phyloP scores from a whole-genome alignment of 441 rosid species.

The Iberis amara region DNA sequence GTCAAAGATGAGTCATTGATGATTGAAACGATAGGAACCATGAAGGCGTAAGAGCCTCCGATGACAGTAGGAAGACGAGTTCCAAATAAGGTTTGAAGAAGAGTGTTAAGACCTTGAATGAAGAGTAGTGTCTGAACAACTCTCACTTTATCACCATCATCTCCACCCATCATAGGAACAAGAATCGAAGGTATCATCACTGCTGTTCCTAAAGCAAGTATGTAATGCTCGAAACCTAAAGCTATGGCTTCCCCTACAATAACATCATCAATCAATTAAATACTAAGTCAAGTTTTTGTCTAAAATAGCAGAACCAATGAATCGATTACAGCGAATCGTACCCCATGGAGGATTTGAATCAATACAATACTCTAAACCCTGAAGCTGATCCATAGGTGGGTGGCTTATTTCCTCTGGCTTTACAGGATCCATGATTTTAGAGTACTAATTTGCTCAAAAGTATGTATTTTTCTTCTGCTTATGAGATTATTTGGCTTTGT shows the following conservation, averaged over 20 bases:
- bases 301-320: neutral
- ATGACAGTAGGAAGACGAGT: conserved; percentile 89
- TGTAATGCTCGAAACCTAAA: conserved; percentile 94
- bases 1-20: conserved; percentile 73
- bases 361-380: conserved; percentile 95
- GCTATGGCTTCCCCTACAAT: conserved; percentile 85
- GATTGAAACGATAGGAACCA: conserved; percentile 93
- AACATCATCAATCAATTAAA: conserved; percentile 17
- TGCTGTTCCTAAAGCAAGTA: conserved; percentile 93
- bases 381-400: conserved; percentile 98
- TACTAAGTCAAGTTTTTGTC: neutral
- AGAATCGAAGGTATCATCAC: conserved; percentile 99
- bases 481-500: neutral
- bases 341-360: conserved; percentile 99
- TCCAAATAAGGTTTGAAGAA: conserved; percentile 86
- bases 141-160: conserved; percentile 89
- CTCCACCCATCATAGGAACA: conserved; percentile 96
- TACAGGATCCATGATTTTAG: conserved; percentile 62
- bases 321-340: conserved; percentile 19
- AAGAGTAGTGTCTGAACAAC: conserved; percentile 91
- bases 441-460: neutral
- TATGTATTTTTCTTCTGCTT: neutral
- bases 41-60: conserved; percentile 95
- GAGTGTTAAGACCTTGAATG: conserved; percentile 89
- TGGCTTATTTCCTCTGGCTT: conserved; percentile 90